Evolutionary conservation across 768 basidiomycete genomes (phyloP), one percentile per base, ranked within the genome.

Genomic region (Trametes coccinea): DNA sequence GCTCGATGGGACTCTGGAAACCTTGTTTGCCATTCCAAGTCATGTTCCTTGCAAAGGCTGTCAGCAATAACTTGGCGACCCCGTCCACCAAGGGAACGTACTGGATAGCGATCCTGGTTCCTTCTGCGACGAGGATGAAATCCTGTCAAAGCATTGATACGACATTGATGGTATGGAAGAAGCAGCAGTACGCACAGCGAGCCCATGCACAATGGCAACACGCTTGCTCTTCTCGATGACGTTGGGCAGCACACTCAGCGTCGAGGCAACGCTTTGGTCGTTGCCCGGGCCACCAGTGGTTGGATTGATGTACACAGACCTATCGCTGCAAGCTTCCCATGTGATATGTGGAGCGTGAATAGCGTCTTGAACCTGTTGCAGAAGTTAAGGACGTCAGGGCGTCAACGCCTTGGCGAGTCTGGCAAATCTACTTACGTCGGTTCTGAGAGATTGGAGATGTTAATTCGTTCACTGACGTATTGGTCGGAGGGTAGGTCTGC

Each of bases 221-320:
- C 75, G 70, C 33, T 69, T 67, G 60, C 71, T 74, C 67, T 75
- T 76, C 60, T 76, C 75, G 51, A 76, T 75, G 8, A 76, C 75
- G 56, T 73, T 75, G 3, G 74, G 74, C 11, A 76, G 64, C 3
- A 75, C 73, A 61, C 73, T 75, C 5, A 76, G 60, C n/a, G 71
- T 70, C 2, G 73, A 71, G 4, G 74, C 70, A 4, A 75, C 66
- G 40, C 71, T 72, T 45, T 66, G 67, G 59, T 75, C 75, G 11
- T 65, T 66, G 0, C 70, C 69, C 0, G 67, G 61, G 3, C 68
- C 63, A 11, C 73, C 73, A 0, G 69, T 69, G 2, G 67, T 60
- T 0, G 67, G 60, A 53, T 73, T 71, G 56, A 69, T 64, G 65
- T 73, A 74, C 16, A 75, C 73, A 10, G 61, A 37, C 29, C 61